Percentiles rank a stretch among this genome's conserved stretches.
Conservation (phyloP, 1,284 basidiomycete genomes). For the Dichomitus squalens region DNA sequence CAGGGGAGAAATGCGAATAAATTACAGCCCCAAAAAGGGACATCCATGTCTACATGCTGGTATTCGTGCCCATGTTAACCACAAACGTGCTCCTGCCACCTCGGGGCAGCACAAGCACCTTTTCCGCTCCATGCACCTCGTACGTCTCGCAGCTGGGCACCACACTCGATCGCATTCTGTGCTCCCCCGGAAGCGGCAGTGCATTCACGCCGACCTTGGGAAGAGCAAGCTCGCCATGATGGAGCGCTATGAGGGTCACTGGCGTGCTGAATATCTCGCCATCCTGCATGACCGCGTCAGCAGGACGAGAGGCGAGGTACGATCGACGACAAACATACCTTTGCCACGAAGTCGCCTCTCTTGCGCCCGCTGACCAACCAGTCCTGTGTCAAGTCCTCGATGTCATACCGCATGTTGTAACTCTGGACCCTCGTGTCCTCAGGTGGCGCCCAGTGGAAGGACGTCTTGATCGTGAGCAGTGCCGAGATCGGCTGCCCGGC, state of each 20-base stretch:
- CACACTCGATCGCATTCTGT: conserved; percentile 56
- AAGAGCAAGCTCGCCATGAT: conserved; percentile 72
- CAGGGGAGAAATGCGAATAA: background rate
- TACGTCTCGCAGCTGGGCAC: conserved; percentile 71
- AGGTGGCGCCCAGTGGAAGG: conserved; percentile 71
- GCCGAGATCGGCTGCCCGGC: conserved; percentile 80
- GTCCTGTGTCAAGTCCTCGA: conserved; percentile 74
- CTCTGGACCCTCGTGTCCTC: conserved; percentile 43
- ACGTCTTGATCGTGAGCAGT: conserved; percentile 62
- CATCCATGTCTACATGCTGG: conserved; percentile 12
- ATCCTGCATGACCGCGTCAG: conserved; percentile 45
- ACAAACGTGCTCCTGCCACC: conserved; percentile 81
- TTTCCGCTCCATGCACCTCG: conserved; percentile 78
- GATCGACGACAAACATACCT: conserved; percentile 41
- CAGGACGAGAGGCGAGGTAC: background rate
- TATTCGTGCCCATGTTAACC: conserved; percentile 59
- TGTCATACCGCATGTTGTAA: conserved; percentile 71
- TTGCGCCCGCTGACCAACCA: conserved; percentile 85
- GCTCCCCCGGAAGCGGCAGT: conserved; percentile 51
- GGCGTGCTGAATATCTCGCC: conserved; percentile 54
- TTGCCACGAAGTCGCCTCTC: conserved; percentile 74
- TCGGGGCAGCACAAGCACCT: conserved; percentile 70
- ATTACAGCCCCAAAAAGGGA: background rate
- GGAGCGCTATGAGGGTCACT: conserved; percentile 76
- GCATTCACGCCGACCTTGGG: conserved; percentile 71